A percentile compares a stretch with the other conserved stretches of the same genome.
phyloP scores from a whole-genome alignment of 768 basidiomycete species.

The Phylloporus arenicola region DNA sequence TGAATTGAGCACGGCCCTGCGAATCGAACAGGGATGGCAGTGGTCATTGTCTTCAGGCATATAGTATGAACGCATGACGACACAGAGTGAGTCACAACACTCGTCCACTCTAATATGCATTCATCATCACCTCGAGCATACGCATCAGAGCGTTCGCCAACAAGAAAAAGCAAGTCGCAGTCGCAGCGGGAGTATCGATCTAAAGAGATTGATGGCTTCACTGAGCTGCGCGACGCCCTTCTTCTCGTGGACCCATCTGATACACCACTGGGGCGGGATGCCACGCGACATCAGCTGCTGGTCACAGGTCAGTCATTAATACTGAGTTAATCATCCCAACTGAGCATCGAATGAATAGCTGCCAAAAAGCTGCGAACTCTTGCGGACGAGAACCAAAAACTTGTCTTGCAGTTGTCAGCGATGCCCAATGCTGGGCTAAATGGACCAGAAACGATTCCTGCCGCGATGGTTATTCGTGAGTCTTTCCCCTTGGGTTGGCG shows the following conservation, averaged over 20 bases:
- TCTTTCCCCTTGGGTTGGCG: background rate
- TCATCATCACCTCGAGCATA: conserved; percentile 8
- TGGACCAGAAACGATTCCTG: background rate
- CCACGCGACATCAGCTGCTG: conserved; percentile 28
- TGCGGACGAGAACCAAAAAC: conserved; percentile 21
- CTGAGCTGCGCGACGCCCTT: conserved; percentile 25
- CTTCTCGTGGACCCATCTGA: conserved; percentile 23
- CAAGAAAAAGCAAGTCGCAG: conserved; percentile 21
- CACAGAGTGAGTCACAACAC: conserved; percentile 11
- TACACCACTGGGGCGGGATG: conserved; percentile 20
- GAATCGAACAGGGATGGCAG: conserved; percentile 1
- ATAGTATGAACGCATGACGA: conserved; percentile 13
- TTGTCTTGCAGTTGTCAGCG: conserved; percentile 12
- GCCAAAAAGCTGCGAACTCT: conserved; percentile 45
- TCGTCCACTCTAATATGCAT: conserved; percentile 11
- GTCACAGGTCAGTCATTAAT: conserved; percentile 15
- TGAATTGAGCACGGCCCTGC: background rate
- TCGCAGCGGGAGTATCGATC: conserved; percentile 28
- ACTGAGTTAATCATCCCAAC: background rate
- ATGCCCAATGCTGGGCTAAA: background rate
- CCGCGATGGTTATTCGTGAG: conserved; percentile 8
- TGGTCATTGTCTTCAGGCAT: background rate
- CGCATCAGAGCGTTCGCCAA: conserved; percentile 2
- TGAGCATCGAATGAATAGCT: conserved; percentile 24
- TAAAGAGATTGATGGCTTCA: conserved; percentile 28